Percentiles rank a stretch among this genome's conserved stretches.
Conservation (phyloP, 805 yeast genomes). For the Barnettozyma sucrosica region DNA sequence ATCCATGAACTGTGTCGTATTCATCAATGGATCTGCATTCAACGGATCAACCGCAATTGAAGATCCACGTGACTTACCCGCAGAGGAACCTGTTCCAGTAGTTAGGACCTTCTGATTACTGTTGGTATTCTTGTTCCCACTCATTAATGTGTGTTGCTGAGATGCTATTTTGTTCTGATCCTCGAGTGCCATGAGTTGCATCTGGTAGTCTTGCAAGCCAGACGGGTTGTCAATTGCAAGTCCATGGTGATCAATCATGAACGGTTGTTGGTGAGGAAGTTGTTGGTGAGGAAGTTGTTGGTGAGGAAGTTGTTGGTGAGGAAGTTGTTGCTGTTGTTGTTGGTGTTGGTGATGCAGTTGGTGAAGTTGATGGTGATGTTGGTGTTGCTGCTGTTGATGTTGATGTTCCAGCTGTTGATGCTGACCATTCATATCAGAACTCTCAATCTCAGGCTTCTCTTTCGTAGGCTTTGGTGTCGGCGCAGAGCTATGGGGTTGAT, state of each 20-base stretch:
- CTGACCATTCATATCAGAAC: slow-evolving; percentile 8
- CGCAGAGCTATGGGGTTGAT: background rate
- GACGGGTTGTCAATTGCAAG: slow-evolving; percentile 26
- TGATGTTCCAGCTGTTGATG: slow-evolving; percentile 26
- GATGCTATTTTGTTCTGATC: slow-evolving; percentile 51
- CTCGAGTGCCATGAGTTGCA: slow-evolving; percentile 69
- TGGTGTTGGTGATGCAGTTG: background rate
- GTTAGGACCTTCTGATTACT: slow-evolving; percentile 1
- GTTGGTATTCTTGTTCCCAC: slow-evolving; percentile 3
- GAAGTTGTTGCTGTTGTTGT: slow-evolving; percentile 3
- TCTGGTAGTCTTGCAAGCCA: slow-evolving; percentile 77
- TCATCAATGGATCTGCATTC: slow-evolving; percentile 22
- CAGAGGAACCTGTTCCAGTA: background rate
- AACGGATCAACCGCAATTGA: slow-evolving; percentile 23
- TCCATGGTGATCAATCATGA: slow-evolving; percentile 12
- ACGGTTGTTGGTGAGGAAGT: background rate
- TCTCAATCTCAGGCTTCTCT: background rate
- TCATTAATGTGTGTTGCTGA: background rate
- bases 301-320: slow-evolving; percentile 1
- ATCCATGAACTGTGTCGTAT: slow-evolving; percentile 18
- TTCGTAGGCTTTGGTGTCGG: background rate
- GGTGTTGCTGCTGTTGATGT: slow-evolving; percentile 13
- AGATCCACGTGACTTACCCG: slow-evolving; percentile 10
- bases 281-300: slow-evolving; percentile 4
- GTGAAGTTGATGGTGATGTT: slow-evolving; percentile 8